phyloP scores from a whole-genome alignment of 345 rosid genomes.

The Aethionema arabicum region DNA sequence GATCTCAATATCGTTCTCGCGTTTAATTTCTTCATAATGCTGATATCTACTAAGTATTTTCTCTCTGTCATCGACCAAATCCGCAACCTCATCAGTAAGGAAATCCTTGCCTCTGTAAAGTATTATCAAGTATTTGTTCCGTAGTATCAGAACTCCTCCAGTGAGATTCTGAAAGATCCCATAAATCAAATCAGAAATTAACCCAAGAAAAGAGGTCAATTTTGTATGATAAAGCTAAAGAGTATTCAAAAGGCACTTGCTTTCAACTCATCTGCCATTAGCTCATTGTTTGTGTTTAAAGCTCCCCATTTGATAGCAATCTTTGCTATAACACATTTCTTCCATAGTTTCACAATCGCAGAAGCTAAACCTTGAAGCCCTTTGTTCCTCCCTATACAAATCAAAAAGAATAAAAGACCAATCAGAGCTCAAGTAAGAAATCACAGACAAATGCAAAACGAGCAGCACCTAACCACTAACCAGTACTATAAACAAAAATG shows the following conservation, averaged over 20 bases:
- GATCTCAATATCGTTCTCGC: constrained; percentile 48
- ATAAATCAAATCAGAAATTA: constrained; percentile 1
- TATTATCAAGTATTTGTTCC: constrained; percentile 70
- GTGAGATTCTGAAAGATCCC: constrained; percentile 59
- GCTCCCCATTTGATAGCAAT: constrained; percentile 87
- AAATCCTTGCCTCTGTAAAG: constrained; percentile 86
- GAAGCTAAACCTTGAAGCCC: constrained; percentile 81
- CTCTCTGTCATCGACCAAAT: constrained; percentile 63
- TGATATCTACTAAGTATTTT: constrained; percentile 53
- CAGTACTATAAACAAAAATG: not conserved
- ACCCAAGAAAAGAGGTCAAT: not conserved
- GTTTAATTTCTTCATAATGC: constrained; percentile 61
- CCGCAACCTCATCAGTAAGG: constrained; percentile 54
- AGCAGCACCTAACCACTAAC: constrained; percentile 9
- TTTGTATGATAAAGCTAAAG: constrained; percentile 1
- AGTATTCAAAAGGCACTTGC: constrained; percentile 24
- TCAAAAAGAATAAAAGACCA: constrained; percentile 13
- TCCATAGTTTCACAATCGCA: constrained; percentile 79
- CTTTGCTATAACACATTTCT: constrained; percentile 69
- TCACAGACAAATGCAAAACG: constrained; percentile 14
- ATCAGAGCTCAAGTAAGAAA: constrained; percentile 18
- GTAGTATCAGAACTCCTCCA: constrained; percentile 72
- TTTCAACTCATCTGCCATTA: constrained; percentile 83
- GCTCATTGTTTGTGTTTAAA: constrained; percentile 67
- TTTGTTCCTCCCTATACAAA: constrained; percentile 68